Evolutionary conservation across 1,284 basidiomycete species (phyloP).

Genomic region (Rhizopogon parksii): DNA sequence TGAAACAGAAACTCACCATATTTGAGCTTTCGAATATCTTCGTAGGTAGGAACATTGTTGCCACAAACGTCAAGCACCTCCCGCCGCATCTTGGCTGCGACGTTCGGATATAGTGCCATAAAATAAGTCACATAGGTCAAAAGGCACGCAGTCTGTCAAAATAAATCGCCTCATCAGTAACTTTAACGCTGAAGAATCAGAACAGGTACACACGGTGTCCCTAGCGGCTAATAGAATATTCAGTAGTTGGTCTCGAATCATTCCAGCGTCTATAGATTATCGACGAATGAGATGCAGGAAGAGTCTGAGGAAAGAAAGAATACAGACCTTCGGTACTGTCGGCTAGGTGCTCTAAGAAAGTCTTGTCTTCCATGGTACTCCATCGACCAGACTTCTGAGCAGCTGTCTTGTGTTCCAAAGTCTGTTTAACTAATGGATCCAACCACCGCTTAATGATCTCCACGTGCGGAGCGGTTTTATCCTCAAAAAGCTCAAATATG

Average conservation of each 20-base stretch:
- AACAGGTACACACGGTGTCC: constrained; percentile 50
- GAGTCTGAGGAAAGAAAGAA: constrained; percentile 4
- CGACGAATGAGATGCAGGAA: constrained; percentile 7
- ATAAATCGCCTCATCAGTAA: constrained; percentile 3
- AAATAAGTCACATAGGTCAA: constrained; percentile 62
- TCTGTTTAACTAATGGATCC: constrained; percentile 52
- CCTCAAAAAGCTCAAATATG: constrained; percentile 53
- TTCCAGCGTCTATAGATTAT: constrained; percentile 36
- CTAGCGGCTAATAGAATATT: constrained; percentile 66
- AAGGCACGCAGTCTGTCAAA: constrained; percentile 48
- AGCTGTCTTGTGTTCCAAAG: constrained; percentile 40
- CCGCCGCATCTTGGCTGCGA: constrained; percentile 45
- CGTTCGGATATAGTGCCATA: constrained; percentile 52
- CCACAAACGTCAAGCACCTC: constrained; percentile 56
- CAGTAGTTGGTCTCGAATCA: constrained; percentile 66
- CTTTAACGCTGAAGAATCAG: neutral
- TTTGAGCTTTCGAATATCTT: constrained; percentile 47
- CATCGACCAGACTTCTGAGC: constrained; percentile 33
- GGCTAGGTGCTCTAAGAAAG: constrained; percentile 60
- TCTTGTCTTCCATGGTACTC: constrained; percentile 44
- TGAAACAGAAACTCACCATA: constrained; percentile 43
- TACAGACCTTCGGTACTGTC: constrained; percentile 54
- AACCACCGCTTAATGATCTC: constrained; percentile 51
- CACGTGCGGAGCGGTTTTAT: constrained; percentile 47
- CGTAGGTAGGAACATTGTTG: constrained; percentile 42